Conservation (phyloP, 352 stramenopile species). For the Globisporangium cylindrosporum region DNA sequence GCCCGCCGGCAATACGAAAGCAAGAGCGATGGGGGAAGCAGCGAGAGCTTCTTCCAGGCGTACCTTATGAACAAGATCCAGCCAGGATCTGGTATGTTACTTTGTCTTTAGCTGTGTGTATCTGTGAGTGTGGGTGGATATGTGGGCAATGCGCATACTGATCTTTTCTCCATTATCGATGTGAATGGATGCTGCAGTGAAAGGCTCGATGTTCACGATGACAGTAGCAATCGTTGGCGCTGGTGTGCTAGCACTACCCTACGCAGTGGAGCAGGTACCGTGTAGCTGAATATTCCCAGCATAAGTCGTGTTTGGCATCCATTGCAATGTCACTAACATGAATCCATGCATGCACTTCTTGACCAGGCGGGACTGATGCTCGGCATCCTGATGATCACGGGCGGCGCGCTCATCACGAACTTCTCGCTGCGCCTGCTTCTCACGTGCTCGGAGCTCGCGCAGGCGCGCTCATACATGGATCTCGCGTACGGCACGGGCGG, state of each 20-base stretch:
- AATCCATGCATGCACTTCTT: background rate
- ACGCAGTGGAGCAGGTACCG: slow-evolving; percentile 62
- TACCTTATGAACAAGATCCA: slow-evolving; percentile 84
- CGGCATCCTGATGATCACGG: slow-evolving; percentile 62
- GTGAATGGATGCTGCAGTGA: slow-evolving; percentile 41
- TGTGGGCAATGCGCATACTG: background rate
- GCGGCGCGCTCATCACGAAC: slow-evolving; percentile 71
- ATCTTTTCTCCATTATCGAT: background rate
- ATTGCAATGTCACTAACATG: background rate
- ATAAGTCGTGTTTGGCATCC: no score
- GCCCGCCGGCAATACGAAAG: slow-evolving; percentile 28
- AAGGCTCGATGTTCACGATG: slow-evolving; percentile 90
- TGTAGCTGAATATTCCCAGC: background rate
- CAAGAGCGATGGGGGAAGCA: background rate
- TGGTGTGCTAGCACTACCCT: slow-evolving; percentile 78
- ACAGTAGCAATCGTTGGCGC: slow-evolving; percentile 85
- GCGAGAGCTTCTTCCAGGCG: slow-evolving; percentile 56
- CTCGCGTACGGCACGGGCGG: slow-evolving; percentile 67
- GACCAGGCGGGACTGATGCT: slow-evolving; percentile 55
- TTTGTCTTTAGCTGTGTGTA: background rate
- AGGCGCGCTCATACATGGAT: slow-evolving; percentile 83
- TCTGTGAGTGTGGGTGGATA: background rate
- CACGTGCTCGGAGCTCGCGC: slow-evolving; percentile 67
- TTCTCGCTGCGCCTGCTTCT: slow-evolving; percentile 83
- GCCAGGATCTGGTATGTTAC: slow-evolving; percentile 62